Percentiles rank a stretch among this genome's conserved stretches.
Evolutionary conservation across 1,284 basidiomycete genomes (phyloP).

Genomic region (Puccinia triticina): DNA sequence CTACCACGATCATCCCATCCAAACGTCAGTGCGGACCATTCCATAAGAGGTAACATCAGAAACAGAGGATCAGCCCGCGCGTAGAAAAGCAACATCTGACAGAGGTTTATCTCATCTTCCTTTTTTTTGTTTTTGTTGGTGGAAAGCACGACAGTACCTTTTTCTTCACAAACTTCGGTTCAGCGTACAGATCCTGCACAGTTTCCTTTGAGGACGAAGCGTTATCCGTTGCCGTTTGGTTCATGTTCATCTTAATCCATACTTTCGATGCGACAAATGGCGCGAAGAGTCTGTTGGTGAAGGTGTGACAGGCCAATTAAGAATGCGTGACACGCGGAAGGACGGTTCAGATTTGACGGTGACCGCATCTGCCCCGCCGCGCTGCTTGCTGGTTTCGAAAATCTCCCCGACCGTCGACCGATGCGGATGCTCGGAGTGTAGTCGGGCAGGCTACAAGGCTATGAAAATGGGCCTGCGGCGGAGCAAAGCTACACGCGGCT

Average conservation of each 20-base stretch:
- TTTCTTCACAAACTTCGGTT: constrained; percentile 42
- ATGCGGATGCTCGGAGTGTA: too few relatives aligned
- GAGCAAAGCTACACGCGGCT: too few relatives aligned
- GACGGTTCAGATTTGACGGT: too few relatives aligned
- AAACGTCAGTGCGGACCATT: not conserved
- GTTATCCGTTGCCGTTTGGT: not conserved
- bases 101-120: not conserved
- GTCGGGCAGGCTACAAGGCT: too few relatives aligned
- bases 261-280: not conserved
- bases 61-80: not conserved
- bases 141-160: constrained; percentile 2
- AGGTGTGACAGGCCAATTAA: not conserved
- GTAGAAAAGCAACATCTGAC: not conserved
- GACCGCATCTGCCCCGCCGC: too few relatives aligned
- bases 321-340: too few relatives aligned
- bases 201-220: constrained; percentile 5
- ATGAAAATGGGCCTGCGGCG: too few relatives aligned
- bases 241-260: not conserved
- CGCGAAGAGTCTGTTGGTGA: not conserved
- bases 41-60: not conserved
- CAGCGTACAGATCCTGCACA: constrained; percentile 15
- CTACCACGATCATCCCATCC: not conserved
- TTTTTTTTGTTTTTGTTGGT: not conserved
- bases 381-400: too few relatives aligned
- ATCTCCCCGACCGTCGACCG: too few relatives aligned